Evolutionary conservation across 768 basidiomycete genomes (phyloP), one percentile per base, ranked within the genome.

Genomic region (Podaxis sp.): DNA sequence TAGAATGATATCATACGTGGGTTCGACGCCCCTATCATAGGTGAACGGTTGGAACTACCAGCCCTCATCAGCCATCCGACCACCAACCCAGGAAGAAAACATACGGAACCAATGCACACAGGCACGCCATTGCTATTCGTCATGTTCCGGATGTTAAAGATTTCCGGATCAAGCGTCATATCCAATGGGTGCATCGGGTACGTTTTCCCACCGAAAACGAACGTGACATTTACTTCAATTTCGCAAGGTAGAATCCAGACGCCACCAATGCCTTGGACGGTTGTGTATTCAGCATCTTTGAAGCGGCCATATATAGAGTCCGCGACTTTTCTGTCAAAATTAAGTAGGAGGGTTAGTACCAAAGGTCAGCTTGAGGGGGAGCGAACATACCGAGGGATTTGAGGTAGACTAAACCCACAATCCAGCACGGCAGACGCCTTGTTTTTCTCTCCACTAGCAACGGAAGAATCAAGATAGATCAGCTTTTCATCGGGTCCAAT

Each of bases 301-400:
- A 93, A 88, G 41, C 89, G 84, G 11, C 91, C 88, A 67, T 93
- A 93, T 64, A 93, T 91, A 19, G 88, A 88, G 66, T 93, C 89
- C 4, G 90, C 84, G 24, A 50, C 49, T 8, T n/a, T 27, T 13
- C 49, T 46, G n/a, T 19, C 43, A 7, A 17, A 46, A n/a, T 46
- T 15, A 7, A 46, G 19, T 41, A 41, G 43, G 13, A n/a, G 19
- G 9, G n/a, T 19, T 9, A 8, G n/a, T 17, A 46, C 5, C 43
- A 46, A n/a, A 46, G 0, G 7, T 33, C 19, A 6, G 17, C 43
- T 19, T 17, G 6, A n/a, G 19, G 8, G 15, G 43, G 17, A 8
- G 9, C 7, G 33, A 64, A 92, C 80, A n/a, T 79, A 76, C 33
- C 89, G 86, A 8, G 88, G 88, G 38, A 91, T 88, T 74, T 91